Evolutionary conservation across 2,329 filamentous ascomycete species (phyloP), one percentile per base, ranked within the genome.

Genomic region (Cadophora luteo-olivacea): DNA sequence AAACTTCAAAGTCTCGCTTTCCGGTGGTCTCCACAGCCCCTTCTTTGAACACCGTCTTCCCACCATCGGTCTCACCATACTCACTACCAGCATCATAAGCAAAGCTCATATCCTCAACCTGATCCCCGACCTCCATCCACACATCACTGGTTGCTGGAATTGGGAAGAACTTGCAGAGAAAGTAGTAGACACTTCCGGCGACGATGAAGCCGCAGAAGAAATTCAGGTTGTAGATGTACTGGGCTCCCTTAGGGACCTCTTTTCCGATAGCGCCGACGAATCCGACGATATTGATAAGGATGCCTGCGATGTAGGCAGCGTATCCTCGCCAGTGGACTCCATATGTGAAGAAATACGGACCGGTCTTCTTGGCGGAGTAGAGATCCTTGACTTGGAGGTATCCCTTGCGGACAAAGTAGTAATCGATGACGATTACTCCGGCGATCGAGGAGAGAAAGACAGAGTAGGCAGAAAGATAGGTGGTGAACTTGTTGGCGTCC

Each of bases 391-490:
- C 84, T 72, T 94, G 88, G 2, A 96, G 84, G 78, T 94, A 97
- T 5, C 94, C 94, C 68, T 86, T 89, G 68, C 94, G 91, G 5
- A 97, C 92, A 66, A 91, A 70, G 80, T 97, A 64, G 83, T 97
- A 97, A 80, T 97, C 94, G 73, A 85, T 87, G 69, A 94, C 84
- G 82, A 97, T 96, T 72, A 97, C 93, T n/a, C 94, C 94, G 0
- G 93, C 94, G 71, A 97, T 97, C 54, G 92, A 93, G 68, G 92
- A 94, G n/a, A 97, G 86, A 81, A 97, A 97, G 67, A 97, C 93
- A 3, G 92, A 94, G 82, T 97, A 97, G 0, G 94, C 91, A 0
- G 92, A 96, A 0, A 97, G 88, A 77, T 97, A 97, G 3, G 92
- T 97, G 0, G 92, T 96, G 82, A 97, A 97, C 80, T 91, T 89